A percentile compares a stretch with the other conserved stretches of the same genome.
Conservation (phyloP, 495 filamentous ascomycete genomes). For the Glarea lozoyensis region DNA sequence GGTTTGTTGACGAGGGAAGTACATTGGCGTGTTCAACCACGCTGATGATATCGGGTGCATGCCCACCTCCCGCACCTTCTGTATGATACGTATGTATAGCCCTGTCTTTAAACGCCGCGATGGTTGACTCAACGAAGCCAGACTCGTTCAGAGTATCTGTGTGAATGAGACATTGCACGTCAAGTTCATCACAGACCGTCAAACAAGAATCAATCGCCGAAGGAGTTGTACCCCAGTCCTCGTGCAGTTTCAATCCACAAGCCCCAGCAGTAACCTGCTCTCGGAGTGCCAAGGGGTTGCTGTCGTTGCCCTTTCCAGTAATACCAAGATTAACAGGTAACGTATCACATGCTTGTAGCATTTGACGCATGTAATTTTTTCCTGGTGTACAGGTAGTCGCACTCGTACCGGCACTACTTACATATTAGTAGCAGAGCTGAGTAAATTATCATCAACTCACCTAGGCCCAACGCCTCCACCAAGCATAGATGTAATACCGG, state of each 20-base stretch:
- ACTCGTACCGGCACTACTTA: constrained; percentile 74
- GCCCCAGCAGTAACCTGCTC: constrained; percentile 81
- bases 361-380: constrained; percentile 73
- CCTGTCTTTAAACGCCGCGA: constrained; percentile 77
- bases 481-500: constrained; percentile 86
- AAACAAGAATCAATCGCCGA: constrained; percentile 90
- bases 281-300: constrained; percentile 55
- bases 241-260: constrained; percentile 89
- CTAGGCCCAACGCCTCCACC: constrained; percentile 91
- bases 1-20: constrained; percentile 86
- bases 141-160: constrained; percentile 97
- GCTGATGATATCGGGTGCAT: constrained; percentile 93
- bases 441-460: constrained; percentile 21
- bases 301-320: constrained; percentile 95
- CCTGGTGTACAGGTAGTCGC: constrained; percentile 95
- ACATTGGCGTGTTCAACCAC: constrained; percentile 93
- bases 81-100: constrained; percentile 99
- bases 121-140: constrained; percentile 91
- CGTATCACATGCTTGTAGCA: constrained; percentile 83
- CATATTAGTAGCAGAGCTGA: constrained; percentile 9
- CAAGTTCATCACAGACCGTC: constrained; percentile 76
- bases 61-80: constrained; percentile 91
- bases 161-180: constrained; percentile 94
- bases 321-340: constrained; percentile 91
- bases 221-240: constrained; percentile 94